Conservation (phyloP, 768 basidiomycete species). For the Auriscalpium vulgare region DNA sequence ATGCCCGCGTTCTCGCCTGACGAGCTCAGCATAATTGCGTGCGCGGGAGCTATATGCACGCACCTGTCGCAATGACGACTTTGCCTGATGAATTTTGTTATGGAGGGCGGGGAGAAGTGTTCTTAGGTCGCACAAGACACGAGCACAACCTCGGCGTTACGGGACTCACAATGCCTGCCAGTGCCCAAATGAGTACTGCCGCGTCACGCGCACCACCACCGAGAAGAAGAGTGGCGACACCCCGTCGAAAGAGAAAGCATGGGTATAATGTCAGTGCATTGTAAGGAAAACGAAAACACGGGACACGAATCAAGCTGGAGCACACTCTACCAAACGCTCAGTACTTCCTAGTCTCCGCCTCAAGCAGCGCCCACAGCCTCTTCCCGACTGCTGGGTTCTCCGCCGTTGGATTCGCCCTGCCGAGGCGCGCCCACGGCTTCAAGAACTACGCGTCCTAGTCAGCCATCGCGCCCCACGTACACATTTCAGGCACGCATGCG, state of each 20-base stretch:
- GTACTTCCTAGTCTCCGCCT: constrained; percentile 14
- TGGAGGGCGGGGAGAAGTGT: too few relatives aligned
- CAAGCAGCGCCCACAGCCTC: constrained; percentile 25
- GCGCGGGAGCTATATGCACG: background rate
- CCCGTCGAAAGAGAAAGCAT: too few relatives aligned
- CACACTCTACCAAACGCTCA: too few relatives aligned
- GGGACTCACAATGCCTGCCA: too few relatives aligned
- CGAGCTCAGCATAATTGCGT: background rate
- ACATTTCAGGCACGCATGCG: background rate
- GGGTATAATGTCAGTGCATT: too few relatives aligned
- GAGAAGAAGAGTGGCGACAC: too few relatives aligned
- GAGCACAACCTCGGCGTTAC: too few relatives aligned
- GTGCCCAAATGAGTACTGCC: too few relatives aligned
- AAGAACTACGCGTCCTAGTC: constrained; percentile 10
- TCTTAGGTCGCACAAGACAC: too few relatives aligned
- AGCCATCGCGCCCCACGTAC: background rate
- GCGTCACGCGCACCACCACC: too few relatives aligned
- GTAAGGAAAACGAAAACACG: too few relatives aligned
- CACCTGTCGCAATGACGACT: constrained; percentile 2
- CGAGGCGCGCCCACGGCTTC: constrained; percentile 22
- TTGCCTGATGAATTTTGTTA: background rate
- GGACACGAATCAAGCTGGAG: too few relatives aligned
- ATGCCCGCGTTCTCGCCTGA: background rate
- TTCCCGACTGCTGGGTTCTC: constrained; percentile 19
- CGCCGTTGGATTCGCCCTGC: constrained; percentile 8